These are phyloP conservation scores for Pelargonium australe DNA, from an alignment of 441 rosid species.

Conservation along the genomic window DNA sequence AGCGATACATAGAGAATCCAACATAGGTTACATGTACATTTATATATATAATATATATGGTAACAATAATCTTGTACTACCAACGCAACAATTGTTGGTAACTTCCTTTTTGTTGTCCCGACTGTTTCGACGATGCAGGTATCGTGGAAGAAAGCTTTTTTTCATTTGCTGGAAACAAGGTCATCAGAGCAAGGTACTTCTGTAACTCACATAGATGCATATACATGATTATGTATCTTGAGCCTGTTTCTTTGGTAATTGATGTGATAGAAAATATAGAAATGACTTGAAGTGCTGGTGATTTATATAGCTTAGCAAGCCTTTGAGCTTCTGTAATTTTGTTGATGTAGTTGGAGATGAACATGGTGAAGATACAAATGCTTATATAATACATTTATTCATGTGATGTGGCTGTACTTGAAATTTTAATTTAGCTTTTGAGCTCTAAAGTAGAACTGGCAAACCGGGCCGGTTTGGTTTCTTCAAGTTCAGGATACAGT, in stretches of 20 bases:
- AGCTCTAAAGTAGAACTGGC: too few relatives aligned
- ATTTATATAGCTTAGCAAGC: background rate
- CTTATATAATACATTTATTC: background rate
- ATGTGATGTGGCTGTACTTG: background rate
- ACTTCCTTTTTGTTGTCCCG: background rate
- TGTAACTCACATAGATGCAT: constrained; percentile 1
- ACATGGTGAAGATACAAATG: background rate
- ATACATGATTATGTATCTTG: background rate
- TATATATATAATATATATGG: constrained; percentile 15
- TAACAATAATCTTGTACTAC: constrained; percentile 15
- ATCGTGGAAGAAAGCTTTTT: too few relatives aligned
- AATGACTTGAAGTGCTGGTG: background rate
- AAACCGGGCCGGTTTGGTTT: too few relatives aligned
- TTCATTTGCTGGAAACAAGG: background rate
- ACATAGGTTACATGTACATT: constrained; percentile 34
- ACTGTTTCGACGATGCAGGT: too few relatives aligned
- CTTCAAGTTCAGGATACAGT: too few relatives aligned
- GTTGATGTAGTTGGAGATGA: constrained; percentile 3
- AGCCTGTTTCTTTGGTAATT: background rate
- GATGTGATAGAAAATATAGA: background rate
- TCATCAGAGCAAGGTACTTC: background rate
- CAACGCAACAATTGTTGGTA: constrained; percentile 25
- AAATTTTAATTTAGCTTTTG: background rate
- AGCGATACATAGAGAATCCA: constrained; percentile 38
- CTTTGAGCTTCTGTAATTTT: background rate